These are phyloP conservation scores for Pholiota conissans DNA, from an alignment of 768 basidiomycete genomes.

Conservation along the genomic window DNA sequence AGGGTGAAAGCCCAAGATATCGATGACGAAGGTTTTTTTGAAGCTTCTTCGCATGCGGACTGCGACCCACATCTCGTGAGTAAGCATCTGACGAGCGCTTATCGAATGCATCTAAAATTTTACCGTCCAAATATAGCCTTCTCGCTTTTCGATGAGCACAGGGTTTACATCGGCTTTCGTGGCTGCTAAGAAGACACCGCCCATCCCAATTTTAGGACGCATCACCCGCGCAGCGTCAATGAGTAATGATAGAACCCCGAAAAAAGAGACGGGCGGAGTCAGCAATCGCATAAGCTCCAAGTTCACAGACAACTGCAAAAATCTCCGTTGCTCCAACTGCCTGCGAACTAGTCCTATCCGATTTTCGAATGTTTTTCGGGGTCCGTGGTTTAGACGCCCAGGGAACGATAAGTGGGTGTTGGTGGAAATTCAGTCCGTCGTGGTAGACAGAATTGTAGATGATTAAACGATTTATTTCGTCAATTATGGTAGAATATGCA, in stretches of 20 bases:
- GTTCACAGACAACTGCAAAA: neutral
- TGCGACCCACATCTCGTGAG: slow-evolving; percentile 11
- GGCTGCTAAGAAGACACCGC: neutral
- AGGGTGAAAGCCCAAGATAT: neutral
- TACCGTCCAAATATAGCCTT: neutral
- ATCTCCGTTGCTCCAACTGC: neutral
- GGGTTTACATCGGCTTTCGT: slow-evolving; percentile 9
- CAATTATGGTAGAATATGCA: too few species aligned
- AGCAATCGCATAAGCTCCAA: neutral
- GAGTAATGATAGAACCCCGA: neutral
- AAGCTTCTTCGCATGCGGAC: slow-evolving; percentile 6
- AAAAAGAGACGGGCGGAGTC: neutral
- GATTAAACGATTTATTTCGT: neutral
- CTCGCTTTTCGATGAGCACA: slow-evolving; percentile 8
- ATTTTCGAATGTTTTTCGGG: slow-evolving; percentile 1
- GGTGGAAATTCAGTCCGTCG: slow-evolving; percentile 10
- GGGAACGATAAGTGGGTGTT: slow-evolving; percentile 12
- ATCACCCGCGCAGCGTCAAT: neutral
- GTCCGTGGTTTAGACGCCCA: slow-evolving; percentile 6
- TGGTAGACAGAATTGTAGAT: slow-evolving; percentile 10
- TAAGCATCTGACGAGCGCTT: neutral
- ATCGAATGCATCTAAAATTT: neutral
- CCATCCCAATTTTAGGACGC: neutral
- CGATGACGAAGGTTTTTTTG: slow-evolving; percentile 8
- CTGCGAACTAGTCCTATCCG: neutral